phyloP scores from a whole-genome alignment of 768 basidiomycete species.

The Boletellus ananiceps region DNA sequence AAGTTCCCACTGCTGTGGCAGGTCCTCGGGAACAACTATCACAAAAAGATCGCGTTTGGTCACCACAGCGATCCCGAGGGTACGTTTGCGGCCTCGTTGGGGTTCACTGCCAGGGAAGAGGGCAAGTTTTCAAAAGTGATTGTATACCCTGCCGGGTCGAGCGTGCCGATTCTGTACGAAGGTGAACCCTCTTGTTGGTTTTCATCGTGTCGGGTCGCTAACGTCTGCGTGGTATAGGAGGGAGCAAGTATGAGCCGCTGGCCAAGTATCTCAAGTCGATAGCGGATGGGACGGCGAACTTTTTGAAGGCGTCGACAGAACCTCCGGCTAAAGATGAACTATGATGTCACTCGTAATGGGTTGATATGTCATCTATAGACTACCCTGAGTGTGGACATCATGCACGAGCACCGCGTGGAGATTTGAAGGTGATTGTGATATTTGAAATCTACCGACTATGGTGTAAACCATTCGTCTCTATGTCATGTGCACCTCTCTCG shows the following conservation, averaged over 20 bases:
- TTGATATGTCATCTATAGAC: too few relatives aligned
- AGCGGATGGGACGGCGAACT: constrained; percentile 61
- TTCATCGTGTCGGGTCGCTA: not conserved
- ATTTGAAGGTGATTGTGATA: not conserved
- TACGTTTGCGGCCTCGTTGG: constrained; percentile 51
- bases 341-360: constrained; percentile 7
- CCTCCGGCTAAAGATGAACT: constrained; percentile 31
- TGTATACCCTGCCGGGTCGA: constrained; percentile 60
- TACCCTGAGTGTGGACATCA: too few relatives aligned
- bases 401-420: not conserved
- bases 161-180: constrained; percentile 56
- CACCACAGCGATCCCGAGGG: constrained; percentile 65
- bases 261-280: constrained; percentile 70
- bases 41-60: constrained; percentile 57
- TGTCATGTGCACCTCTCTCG: not conserved
- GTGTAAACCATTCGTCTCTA: not conserved
- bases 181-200: constrained; percentile 39
- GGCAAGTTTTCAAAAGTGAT: constrained; percentile 62
- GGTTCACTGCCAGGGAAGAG: constrained; percentile 49
- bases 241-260: constrained; percentile 69
- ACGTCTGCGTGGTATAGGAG: constrained; percentile 38
- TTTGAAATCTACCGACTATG: not conserved
- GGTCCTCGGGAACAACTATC: constrained; percentile 69
- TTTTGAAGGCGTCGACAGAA: constrained; percentile 39
- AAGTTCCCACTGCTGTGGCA: constrained; percentile 78